These are phyloP conservation scores for Polygonum aviculare DNA, from an alignment of 148 eudicot genomes.

Conservation along the genomic window DNA sequence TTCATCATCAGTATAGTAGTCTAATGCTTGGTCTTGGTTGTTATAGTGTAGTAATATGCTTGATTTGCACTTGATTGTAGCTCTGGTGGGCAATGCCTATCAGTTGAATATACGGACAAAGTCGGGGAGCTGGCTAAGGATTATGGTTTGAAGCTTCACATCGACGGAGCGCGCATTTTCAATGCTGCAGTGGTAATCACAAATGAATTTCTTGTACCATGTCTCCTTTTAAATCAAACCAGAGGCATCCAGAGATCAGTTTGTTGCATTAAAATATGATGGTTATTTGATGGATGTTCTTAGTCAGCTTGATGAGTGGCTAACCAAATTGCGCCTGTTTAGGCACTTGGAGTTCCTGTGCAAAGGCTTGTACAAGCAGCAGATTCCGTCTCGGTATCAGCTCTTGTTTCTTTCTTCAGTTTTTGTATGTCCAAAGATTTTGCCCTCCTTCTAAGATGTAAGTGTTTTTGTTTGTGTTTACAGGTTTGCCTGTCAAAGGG, in stretches of 20 bases:
- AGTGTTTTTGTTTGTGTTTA: neutral
- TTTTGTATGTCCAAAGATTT: too few relatives aligned
- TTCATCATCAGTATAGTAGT: neutral
- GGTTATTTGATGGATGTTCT: neutral
- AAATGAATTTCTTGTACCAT: neutral
- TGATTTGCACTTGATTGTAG: constrained; percentile 22
- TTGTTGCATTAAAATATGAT: too few relatives aligned
- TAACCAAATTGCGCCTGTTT: neutral
- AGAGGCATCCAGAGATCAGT: too few relatives aligned
- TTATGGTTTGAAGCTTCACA: constrained; percentile 85
- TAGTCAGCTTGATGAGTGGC: too few relatives aligned
- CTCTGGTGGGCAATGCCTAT: constrained; percentile 79
- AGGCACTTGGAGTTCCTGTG: constrained; percentile 91
- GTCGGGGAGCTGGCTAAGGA: constrained; percentile 85
- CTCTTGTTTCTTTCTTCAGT: neutral
- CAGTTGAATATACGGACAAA: constrained; percentile 68
- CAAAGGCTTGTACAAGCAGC: constrained; percentile 87
- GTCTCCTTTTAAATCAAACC: too few relatives aligned
- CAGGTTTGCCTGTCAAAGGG: constrained; percentile 92
- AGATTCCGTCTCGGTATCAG: constrained; percentile 84
- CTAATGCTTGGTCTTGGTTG: neutral
- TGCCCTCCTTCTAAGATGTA: too few relatives aligned
- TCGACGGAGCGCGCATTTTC: constrained; percentile 97
- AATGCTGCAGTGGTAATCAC: constrained; percentile 77
- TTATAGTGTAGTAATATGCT: neutral